These are phyloP conservation scores for Phoenix dactylifera DNA, from an alignment of 176 grass and related monocot genomes.

Conservation along the genomic window DNA sequence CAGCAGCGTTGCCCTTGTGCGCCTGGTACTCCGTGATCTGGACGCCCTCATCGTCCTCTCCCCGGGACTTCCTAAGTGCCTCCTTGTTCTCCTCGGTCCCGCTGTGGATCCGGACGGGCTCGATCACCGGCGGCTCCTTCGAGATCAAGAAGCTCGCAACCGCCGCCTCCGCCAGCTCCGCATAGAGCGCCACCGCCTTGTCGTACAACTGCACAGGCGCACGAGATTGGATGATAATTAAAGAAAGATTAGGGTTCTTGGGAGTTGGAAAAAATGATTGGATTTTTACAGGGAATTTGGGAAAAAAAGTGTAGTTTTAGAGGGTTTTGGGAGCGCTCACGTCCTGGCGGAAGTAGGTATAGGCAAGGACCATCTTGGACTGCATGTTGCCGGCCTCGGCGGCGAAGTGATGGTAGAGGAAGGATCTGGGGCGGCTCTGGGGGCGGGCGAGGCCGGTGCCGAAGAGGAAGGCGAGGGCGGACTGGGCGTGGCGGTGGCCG, in stretches of 20 bases:
- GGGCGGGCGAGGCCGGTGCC: conserved; percentile 59
- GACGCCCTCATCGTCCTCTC: conserved; percentile 90
- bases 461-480: conserved; percentile 69
- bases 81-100: conserved; percentile 95
- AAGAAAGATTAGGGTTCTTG: too few species aligned
- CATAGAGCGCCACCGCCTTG: conserved; percentile 82
- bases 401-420: conserved; percentile 84
- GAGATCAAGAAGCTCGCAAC: conserved; percentile 85
- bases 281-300: too few species aligned
- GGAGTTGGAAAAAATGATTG: too few species aligned
- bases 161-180: conserved; percentile 87
- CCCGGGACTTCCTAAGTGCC: conserved; percentile 74
- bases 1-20: conserved; percentile 55
- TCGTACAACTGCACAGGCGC: conserved; percentile 61
- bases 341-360: conserved; percentile 82
- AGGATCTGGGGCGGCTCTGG: conserved; percentile 47
- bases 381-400: conserved; percentile 74
- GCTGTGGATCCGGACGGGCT: conserved; percentile 60
- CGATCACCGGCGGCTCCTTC: conserved; percentile 77
- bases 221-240: too few species aligned
- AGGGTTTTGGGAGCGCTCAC: conserved; percentile 23
- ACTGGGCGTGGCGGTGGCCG: conserved; percentile 61
- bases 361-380: conserved; percentile 93
- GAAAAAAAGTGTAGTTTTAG: too few species aligned
- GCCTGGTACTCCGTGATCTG: conserved; percentile 98